Evolutionary conservation across 2,329 filamentous ascomycete species (phyloP).

Genomic region (Cadophora sp.): DNA sequence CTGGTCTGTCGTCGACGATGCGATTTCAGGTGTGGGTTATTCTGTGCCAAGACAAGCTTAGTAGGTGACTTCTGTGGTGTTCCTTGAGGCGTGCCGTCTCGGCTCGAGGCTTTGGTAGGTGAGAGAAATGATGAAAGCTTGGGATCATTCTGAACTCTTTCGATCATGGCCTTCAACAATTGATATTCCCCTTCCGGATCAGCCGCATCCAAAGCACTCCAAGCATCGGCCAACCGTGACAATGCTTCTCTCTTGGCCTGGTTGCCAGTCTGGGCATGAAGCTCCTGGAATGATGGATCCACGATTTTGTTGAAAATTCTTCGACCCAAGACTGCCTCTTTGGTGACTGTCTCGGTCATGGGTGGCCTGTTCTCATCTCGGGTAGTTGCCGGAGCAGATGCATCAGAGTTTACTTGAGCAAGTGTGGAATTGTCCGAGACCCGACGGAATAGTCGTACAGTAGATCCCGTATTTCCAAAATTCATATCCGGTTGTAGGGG

Average conservation of each 20-base stretch:
- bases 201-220: conserved; percentile 80
- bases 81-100: conserved; percentile 65
- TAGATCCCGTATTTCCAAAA: conserved; percentile 92
- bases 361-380: conserved; percentile 71
- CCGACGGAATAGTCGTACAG: conserved; percentile 87
- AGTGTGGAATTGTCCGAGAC: conserved; percentile 71
- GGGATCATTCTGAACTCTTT: conserved; percentile 73
- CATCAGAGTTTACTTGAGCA: conserved; percentile 38
- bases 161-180: conserved; percentile 77
- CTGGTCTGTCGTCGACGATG: conserved; percentile 65
- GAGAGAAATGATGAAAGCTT: conserved; percentile 58
- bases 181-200: conserved; percentile 93
- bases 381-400: conserved; percentile 28
- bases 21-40: conserved; percentile 84
- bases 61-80: conserved; percentile 41
- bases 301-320: conserved; percentile 82
- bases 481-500: conserved; percentile 89
- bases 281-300: conserved; percentile 83
- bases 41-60: conserved; percentile 79
- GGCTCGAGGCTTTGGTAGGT: conserved; percentile 50
- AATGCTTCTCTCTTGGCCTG: conserved; percentile 83
- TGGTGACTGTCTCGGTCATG: conserved; percentile 65
- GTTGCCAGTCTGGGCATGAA: conserved; percentile 78
- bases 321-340: conserved; percentile 83
- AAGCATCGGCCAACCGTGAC: conserved; percentile 83